phyloP scores from a whole-genome alignment of 2,329 filamentous ascomycete genomes.

The Monilinia polystroma region DNA sequence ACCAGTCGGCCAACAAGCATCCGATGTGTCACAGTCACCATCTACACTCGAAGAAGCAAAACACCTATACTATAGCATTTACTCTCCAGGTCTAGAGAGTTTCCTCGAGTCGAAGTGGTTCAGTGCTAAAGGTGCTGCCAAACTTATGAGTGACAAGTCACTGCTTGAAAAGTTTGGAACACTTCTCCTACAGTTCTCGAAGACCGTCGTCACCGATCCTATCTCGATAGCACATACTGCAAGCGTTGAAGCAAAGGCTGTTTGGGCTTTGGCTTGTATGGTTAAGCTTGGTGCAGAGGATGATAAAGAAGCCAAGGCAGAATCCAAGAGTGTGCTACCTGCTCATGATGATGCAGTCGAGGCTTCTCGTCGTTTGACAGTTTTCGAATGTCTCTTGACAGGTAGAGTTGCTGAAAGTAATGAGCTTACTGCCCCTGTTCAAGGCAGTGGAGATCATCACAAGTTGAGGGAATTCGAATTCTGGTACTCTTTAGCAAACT shows the following conservation, averaged over 20 bases:
- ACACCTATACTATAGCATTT: constrained; percentile 71
- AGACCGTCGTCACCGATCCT: constrained; percentile 49
- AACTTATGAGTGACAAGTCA: constrained; percentile 52
- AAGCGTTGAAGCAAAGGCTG: constrained; percentile 56
- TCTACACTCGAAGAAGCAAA: constrained; percentile 64
- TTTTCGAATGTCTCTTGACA: constrained; percentile 74
- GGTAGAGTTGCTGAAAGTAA: constrained; percentile 64
- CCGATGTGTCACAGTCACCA: constrained; percentile 46
- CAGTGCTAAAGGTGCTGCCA: constrained; percentile 46
- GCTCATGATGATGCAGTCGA: constrained; percentile 60
- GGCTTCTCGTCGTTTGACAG: constrained; percentile 67
- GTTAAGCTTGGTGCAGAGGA: constrained; percentile 38
- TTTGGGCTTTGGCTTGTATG: constrained; percentile 59
- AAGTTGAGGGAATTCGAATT: constrained; percentile 69
- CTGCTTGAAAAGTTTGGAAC: constrained; percentile 66
- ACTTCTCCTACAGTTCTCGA: constrained; percentile 57
- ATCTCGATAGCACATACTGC: constrained; percentile 54
- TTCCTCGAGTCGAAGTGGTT: constrained; percentile 88
- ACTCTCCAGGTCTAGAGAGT: constrained; percentile 69
- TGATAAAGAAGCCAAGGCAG: constrained; percentile 37
- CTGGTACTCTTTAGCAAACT: constrained; percentile 76
- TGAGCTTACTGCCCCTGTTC: constrained; percentile 53
- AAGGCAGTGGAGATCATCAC: constrained; percentile 52
- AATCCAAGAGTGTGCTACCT: constrained; percentile 44
- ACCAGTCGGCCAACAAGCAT: constrained; percentile 48